Evolutionary conservation across 345 rosid genomes (phyloP).

Genomic region (Lumnitzera littorea): DNA sequence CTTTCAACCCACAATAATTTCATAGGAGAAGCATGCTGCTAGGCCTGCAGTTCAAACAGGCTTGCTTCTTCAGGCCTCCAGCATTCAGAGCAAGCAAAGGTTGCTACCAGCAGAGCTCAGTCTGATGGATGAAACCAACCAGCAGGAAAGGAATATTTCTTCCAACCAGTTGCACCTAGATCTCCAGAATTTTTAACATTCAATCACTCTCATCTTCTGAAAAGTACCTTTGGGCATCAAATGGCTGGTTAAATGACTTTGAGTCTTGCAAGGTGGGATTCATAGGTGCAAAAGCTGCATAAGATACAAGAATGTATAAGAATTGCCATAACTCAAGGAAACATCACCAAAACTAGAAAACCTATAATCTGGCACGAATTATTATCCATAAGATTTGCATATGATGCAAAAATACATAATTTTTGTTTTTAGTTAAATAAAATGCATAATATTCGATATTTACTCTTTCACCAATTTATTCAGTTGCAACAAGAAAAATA

Average conservation of each 20-base stretch:
- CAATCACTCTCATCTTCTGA: constrained; percentile 14
- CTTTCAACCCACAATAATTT: no score
- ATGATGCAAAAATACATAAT: neutral
- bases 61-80: no score
- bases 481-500: neutral
- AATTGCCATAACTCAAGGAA: neutral
- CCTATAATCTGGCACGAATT: neutral
- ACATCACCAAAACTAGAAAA: neutral
- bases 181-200: neutral
- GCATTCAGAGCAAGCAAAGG: no score
- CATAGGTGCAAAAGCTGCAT: constrained; percentile 84
- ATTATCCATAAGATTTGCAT: neutral
- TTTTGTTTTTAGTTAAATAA: neutral
- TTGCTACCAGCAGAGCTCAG: no score
- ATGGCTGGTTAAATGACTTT: constrained; percentile 36
- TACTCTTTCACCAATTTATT: neutral
- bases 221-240: constrained; percentile 46
- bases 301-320: constrained; percentile 3
- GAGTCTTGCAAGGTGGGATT: constrained; percentile 23
- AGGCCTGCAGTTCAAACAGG: no score
- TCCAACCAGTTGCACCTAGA: no score
- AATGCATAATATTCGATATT: neutral
- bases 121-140: no score
- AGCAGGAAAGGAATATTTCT: no score
- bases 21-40: no score